Evolutionary conservation across 805 yeast genomes (phyloP).

Genomic region (Candida anglica): DNA sequence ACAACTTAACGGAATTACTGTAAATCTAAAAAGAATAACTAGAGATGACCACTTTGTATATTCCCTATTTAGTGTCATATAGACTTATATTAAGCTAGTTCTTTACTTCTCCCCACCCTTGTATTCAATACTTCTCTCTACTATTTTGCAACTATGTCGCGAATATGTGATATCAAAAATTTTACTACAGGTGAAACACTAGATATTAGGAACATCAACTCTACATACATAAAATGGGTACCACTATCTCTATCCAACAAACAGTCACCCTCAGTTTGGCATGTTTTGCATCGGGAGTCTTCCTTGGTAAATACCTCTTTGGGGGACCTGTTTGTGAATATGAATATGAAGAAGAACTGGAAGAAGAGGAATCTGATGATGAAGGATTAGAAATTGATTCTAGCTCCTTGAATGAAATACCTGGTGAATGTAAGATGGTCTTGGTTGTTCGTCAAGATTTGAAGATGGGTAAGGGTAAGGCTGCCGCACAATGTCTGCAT

Average conservation of each 20-base stretch:
- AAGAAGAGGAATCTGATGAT: slow-evolving; percentile 42
- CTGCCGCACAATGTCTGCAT: slow-evolving; percentile 97
- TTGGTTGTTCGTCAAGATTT: slow-evolving; percentile 84
- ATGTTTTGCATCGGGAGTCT: slow-evolving; percentile 3
- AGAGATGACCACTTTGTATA: too few relatives aligned
- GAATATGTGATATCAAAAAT: too few relatives aligned
- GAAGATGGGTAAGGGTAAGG: slow-evolving; percentile 91
- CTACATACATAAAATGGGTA: too few relatives aligned
- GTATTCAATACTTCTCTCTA: too few relatives aligned
- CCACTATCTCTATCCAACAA: not conserved
- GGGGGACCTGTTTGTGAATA: not conserved
- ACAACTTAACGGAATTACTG: too few relatives aligned
- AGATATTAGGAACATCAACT: too few relatives aligned
- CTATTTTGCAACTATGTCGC: too few relatives aligned
- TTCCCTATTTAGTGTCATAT: too few relatives aligned
- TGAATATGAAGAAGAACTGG: slow-evolving; percentile 25
- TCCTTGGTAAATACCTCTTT: slow-evolving; percentile 5
- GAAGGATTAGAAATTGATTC: slow-evolving; percentile 58
- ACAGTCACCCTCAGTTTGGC: not conserved
- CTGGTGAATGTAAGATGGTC: slow-evolving; percentile 85
- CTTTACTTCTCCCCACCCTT: too few relatives aligned
- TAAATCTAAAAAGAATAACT: too few relatives aligned
- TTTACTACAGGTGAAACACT: too few relatives aligned
- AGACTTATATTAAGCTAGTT: too few relatives aligned
- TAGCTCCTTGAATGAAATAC: slow-evolving; percentile 54